Evolutionary conservation across 228 moss, liverwort and hornwort species (phyloP), one percentile per base, ranked within the genome.

Genomic region (Sphagnum fallax): DNA sequence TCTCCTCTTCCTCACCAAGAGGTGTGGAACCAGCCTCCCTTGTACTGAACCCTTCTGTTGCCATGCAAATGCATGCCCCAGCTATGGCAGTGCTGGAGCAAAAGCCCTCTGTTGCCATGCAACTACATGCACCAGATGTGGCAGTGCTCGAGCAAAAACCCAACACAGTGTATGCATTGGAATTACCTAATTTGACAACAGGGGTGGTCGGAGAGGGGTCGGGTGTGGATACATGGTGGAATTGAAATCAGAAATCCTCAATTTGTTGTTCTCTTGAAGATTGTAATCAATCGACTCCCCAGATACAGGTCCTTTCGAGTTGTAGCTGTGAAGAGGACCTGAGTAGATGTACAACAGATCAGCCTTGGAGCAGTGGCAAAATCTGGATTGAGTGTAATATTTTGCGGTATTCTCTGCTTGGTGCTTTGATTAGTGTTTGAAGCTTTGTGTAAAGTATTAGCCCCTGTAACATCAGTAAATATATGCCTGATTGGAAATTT

Each of bases 181-280:
- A 72, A 8, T 79, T 81, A 64, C 89, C 88, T 9, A 75, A 89
- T 62, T 72, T 97, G 66, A 85, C 88, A 5, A 77, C 86, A 16
- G 87, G 92, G 11, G 52, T 86, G 55, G 88, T 84, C 6, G 84
- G 80, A 16, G 91, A 81, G 53, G 89, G 74, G 57, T 68, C 75
- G 18, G 80, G 80, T 74, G 72, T 89, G 52, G 91, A 91, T 66
- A 69, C 76, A 49, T 92, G 92, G 91, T 93, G 93, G 92, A 83
- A 76, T 16, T 96, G 81, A 84, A 51, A 65, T 62, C 16, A 64
- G 58, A 62, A 52, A 16, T 18, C 0, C 52, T 18, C 52, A 9
- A 15, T 49, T 77, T 78, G 74, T 71, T 76, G 77, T 76, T 67
- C 49, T 32, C 32, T 32, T 32, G 67, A 62, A 8, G 49, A 52